Evolutionary conservation across 257 asterid species (phyloP).

Genomic region (Plectranthus barbatus): DNA sequence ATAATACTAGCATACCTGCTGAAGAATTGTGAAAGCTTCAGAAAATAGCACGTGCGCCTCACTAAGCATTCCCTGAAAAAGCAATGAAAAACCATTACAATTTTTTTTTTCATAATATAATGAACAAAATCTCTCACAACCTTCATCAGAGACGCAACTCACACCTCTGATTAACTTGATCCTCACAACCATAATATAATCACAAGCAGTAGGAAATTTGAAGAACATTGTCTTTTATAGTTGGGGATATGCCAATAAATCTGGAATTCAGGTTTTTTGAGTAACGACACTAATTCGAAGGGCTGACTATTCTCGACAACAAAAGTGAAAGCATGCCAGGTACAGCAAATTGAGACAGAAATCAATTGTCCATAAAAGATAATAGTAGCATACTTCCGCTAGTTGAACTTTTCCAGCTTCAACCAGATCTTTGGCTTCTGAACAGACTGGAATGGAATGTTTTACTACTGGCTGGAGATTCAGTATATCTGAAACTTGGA

Average conservation of each 20-base stretch:
- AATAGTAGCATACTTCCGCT: slow-evolving; percentile 60
- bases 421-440: slow-evolving; percentile 90
- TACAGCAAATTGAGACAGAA: not conserved
- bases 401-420: slow-evolving; percentile 92
- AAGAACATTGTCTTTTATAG: not conserved
- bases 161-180: not conserved
- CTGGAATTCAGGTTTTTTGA: not conserved
- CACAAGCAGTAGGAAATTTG: not conserved
- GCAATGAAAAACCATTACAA: not conserved
- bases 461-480: slow-evolving; percentile 90
- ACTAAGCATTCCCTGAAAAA: slow-evolving; percentile 69
- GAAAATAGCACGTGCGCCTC: slow-evolving; percentile 81
- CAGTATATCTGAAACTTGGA: slow-evolving; percentile 71
- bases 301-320: not conserved
- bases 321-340: not conserved
- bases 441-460: slow-evolving; percentile 90
- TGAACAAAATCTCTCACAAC: not conserved
- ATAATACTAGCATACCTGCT: slow-evolving; percentile 52
- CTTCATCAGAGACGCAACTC: not conserved
- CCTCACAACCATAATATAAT: too few relatives aligned
- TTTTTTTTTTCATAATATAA: not conserved
- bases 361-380: not conserved
- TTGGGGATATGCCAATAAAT: not conserved
- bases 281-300: not conserved
- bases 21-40: slow-evolving; percentile 89